Evolutionary conservation across 495 filamentous ascomycete species (phyloP).

Genomic region (Talaromyces trachyspermus): DNA sequence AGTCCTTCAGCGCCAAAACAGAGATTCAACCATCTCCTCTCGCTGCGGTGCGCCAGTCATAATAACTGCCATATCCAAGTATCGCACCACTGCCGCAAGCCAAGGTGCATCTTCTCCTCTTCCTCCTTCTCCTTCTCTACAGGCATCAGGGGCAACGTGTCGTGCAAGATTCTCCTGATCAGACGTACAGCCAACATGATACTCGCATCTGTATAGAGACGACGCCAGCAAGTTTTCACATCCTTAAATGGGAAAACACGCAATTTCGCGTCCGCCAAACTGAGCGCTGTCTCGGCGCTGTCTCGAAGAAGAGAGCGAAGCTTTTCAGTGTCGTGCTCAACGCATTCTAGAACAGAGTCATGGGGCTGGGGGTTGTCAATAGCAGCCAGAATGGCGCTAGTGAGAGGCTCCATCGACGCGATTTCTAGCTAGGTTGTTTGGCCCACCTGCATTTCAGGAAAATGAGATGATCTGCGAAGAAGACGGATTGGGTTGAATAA

Average conservation of each 20-base stretch:
- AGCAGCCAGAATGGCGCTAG: conserved; percentile 5
- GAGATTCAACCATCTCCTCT: conserved; percentile 49
- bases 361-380: conserved; percentile 23
- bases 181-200: conserved; percentile 51
- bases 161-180: conserved; percentile 25
- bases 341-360: conserved; percentile 40
- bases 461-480: too few species aligned
- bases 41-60: conserved; percentile 67
- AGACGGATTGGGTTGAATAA: too few species aligned
- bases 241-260: conserved; percentile 70
- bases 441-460: background rate
- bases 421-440: background rate
- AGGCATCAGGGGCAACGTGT: too few species aligned
- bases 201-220: conserved; percentile 71
- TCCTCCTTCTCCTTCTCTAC: too few species aligned
- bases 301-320: conserved; percentile 25
- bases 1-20: conserved; percentile 25
- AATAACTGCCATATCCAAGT: conserved; percentile 74
- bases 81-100: conserved; percentile 44
- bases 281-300: conserved; percentile 29
- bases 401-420: background rate
- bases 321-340: conserved; percentile 17
- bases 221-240: conserved; percentile 67
- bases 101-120: conserved; percentile 21
- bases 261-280: conserved; percentile 52